Conservation (phyloP, 202 grass and related monocot genomes). For the Cymbopogon flexuosus region DNA sequence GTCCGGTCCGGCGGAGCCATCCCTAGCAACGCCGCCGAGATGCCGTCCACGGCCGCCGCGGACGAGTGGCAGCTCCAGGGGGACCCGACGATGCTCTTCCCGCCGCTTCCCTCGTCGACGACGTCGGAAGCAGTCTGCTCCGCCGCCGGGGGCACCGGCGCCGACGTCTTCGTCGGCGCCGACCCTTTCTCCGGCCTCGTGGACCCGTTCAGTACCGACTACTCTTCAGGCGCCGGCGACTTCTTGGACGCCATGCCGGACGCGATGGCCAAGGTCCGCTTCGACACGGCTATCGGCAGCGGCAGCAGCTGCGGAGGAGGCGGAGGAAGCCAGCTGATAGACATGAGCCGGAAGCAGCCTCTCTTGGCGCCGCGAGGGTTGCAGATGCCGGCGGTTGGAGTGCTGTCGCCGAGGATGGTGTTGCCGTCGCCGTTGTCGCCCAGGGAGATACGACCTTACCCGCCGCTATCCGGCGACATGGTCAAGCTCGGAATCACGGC, state of each 20-base stretch:
- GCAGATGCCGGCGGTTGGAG: constrained; percentile 40
- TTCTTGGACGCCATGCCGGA: constrained; percentile 40
- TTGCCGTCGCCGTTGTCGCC: constrained; percentile 40
- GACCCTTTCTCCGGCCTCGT: constrained; percentile 59
- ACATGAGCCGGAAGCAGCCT: constrained; percentile 49
- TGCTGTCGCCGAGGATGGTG: constrained; percentile 31
- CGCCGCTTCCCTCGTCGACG: constrained; percentile 8
- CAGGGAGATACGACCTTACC: constrained; percentile 50
- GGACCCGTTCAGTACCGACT: constrained; percentile 64
- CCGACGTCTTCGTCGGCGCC: constrained; percentile 26
- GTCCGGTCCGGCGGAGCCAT: constrained; percentile 48
- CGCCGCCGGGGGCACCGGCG: not conserved
- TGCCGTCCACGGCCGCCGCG: constrained; percentile 32
- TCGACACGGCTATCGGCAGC: constrained; percentile 7
- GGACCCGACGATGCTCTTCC: constrained; percentile 25
- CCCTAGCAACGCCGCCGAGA: constrained; percentile 7
- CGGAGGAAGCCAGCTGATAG: constrained; percentile 1
- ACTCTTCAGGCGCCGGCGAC: constrained; percentile 30
- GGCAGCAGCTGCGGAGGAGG: not conserved
- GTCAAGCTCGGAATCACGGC: constrained; percentile 51
- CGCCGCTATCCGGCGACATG: constrained; percentile 42
- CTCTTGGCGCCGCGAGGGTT: constrained; percentile 45
- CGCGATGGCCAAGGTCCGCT: constrained; percentile 39
- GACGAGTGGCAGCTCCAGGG: constrained; percentile 40
- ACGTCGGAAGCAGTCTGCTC: not conserved